phyloP scores from a whole-genome alignment of 495 filamentous ascomycete species.

The Aspergillus homomorphus region DNA sequence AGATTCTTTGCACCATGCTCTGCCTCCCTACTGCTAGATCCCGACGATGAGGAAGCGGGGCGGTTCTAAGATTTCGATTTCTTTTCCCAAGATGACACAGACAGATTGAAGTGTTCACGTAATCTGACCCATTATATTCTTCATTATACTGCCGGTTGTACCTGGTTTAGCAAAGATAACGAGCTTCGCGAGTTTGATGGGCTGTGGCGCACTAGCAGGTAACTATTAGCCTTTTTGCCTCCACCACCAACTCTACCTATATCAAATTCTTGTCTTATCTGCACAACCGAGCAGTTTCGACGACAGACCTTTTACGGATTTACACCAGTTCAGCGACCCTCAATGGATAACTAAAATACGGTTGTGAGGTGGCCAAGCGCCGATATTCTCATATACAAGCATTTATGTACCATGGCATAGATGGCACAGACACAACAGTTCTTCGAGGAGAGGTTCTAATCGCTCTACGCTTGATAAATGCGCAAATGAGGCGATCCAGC shows the following conservation, averaged over 20 bases:
- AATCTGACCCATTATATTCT: no score
- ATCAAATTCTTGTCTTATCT: not conserved
- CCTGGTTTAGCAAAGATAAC: no score
- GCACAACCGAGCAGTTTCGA: not conserved
- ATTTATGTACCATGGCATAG: conserved; percentile 12
- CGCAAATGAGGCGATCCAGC: conserved; percentile 3
- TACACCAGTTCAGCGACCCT: not conserved
- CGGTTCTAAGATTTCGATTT: not conserved
- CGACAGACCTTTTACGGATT: not conserved
- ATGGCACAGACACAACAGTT: conserved; percentile 9
- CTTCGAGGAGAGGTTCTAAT: conserved; percentile 13
- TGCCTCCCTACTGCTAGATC: not conserved
- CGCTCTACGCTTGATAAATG: conserved; percentile 7
- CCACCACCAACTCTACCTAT: not conserved
- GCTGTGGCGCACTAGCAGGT: no score
- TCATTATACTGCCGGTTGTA: no score
- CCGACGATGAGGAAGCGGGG: not conserved
- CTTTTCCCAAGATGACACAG: no score
- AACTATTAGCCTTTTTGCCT: no score
- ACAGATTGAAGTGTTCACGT: no score
- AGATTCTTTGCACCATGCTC: not conserved
- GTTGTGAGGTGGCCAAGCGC: not conserved
- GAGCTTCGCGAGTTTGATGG: no score
- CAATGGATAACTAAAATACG: not conserved
- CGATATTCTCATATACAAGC: conserved; percentile 9